Evolutionary conservation across 768 basidiomycete species (phyloP).

Genomic region (Auriscalpium vulgare): DNA sequence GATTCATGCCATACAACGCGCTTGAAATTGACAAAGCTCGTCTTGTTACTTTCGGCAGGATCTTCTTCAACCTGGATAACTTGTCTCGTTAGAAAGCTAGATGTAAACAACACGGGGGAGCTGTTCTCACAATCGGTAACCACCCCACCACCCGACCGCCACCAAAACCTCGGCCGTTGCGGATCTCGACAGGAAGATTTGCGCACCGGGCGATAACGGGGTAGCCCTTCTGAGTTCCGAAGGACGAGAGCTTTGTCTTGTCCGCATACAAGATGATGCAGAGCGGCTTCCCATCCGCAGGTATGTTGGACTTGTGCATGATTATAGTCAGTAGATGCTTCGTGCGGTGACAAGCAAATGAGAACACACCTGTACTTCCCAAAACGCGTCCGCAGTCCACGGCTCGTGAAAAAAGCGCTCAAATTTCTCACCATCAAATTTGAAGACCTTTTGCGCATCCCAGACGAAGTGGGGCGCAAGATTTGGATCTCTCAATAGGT

Average conservation of each 20-base stretch:
- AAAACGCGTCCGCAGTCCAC: constrained; percentile 1
- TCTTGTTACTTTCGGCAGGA: constrained; percentile 1
- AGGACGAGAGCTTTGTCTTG: constrained; percentile 15
- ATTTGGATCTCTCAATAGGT: not conserved
- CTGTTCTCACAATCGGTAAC: constrained; percentile 18
- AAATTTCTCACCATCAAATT: not conserved
- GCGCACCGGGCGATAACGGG: constrained; percentile 12
- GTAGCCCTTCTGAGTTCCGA: constrained; percentile 14
- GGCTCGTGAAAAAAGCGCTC: not conserved
- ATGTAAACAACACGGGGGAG: not conserved
- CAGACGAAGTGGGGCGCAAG: not conserved
- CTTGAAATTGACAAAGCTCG: constrained; percentile 15
- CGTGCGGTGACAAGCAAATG: not conserved
- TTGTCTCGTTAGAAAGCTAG: not conserved
- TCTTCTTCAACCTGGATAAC: constrained; percentile 6
- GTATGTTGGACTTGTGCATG: constrained; percentile 1
- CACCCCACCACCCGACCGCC: constrained; percentile 17
- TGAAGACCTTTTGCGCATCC: not conserved
- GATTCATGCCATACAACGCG: constrained; percentile 17
- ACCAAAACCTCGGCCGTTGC: constrained; percentile 10
- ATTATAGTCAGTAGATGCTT: not conserved
- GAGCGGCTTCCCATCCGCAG: constrained; percentile 5
- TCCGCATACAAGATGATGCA: constrained; percentile 15
- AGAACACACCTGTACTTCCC: constrained; percentile 1
- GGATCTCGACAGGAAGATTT: constrained; percentile 11